phyloP scores from a whole-genome alignment of 192 early-diverging fungal species.

The Coemansia sp. region DNA sequence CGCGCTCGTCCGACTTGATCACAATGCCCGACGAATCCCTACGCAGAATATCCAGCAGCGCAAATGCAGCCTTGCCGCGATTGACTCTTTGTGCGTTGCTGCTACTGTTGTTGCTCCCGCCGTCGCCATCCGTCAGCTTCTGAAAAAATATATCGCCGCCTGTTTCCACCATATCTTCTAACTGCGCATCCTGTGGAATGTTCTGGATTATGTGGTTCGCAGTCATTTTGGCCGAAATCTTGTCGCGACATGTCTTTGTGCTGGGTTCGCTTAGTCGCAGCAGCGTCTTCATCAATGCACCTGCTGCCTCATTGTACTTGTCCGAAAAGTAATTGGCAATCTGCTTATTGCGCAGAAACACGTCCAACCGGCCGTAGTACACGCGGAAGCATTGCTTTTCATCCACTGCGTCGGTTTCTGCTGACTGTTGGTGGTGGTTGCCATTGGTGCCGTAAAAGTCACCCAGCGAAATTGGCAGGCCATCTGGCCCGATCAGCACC shows the following conservation, averaged over 20 bases:
- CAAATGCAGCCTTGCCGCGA: slow-evolving; percentile 51
- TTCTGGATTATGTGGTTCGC: slow-evolving; percentile 56
- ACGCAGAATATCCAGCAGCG: slow-evolving; percentile 61
- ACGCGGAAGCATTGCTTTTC: slow-evolving; percentile 63
- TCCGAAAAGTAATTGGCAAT: slow-evolving; percentile 60
- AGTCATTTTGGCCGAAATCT: slow-evolving; percentile 45
- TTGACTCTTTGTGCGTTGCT: slow-evolving; percentile 3
- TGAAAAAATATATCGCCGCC: slow-evolving; percentile 38
- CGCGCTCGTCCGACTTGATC: slow-evolving; percentile 57
- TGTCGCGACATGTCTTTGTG: slow-evolving; percentile 58
- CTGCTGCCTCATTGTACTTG: slow-evolving; percentile 66
- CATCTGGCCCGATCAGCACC: slow-evolving; percentile 14
- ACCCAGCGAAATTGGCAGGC: slow-evolving; percentile 3
- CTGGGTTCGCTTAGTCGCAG: slow-evolving; percentile 60
- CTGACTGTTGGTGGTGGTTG: not conserved
- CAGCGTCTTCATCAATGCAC: slow-evolving; percentile 57
- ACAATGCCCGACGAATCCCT: slow-evolving; percentile 58
- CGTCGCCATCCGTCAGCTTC: slow-evolving; percentile 19
- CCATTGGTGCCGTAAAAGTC: slow-evolving; percentile 4
- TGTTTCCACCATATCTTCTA: slow-evolving; percentile 41
- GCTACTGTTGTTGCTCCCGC: slow-evolving; percentile 3
- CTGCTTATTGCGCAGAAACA: slow-evolving; percentile 67
- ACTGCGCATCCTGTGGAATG: slow-evolving; percentile 37
- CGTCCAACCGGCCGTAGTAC: slow-evolving; percentile 66
- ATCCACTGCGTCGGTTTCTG: slow-evolving; percentile 33